These are phyloP conservation scores for Ganoderma boninense DNA, from an alignment of 1,284 basidiomycete genomes.

Conservation along the genomic window DNA sequence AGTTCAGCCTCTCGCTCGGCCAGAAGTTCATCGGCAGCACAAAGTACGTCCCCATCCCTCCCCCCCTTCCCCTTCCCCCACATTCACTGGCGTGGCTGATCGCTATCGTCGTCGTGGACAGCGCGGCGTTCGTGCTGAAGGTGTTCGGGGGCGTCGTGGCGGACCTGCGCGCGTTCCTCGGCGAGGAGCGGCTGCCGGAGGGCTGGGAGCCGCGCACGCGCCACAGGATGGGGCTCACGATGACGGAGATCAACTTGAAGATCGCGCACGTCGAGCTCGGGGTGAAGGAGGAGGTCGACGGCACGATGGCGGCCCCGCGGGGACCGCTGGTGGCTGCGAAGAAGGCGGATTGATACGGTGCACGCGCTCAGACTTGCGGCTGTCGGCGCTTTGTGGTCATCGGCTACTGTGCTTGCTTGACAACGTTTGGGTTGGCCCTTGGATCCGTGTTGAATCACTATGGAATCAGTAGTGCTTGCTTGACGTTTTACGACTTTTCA, in stretches of 20 bases:
- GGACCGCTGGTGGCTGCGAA: background rate
- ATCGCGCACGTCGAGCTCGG: constrained; percentile 60
- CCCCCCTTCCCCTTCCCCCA: background rate
- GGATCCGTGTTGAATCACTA: background rate
- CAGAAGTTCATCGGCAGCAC: constrained; percentile 71
- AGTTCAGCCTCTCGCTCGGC: constrained; percentile 54
- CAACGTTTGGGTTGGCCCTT: background rate
- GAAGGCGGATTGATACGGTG: background rate
- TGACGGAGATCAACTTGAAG: constrained; percentile 62
- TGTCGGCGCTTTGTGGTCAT: too few species aligned
- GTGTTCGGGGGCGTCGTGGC: constrained; percentile 69
- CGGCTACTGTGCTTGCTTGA: background rate
- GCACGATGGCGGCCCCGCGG: constrained; percentile 14
- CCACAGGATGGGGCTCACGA: constrained; percentile 63
- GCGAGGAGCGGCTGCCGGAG: constrained; percentile 71
- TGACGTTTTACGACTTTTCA: too few species aligned
- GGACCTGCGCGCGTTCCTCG: constrained; percentile 61
- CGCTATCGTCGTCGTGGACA: constrained; percentile 33
- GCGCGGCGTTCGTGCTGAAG: constrained; percentile 62
- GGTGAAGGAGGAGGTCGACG: constrained; percentile 42
- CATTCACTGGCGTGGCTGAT: background rate
- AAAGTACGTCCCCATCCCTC: constrained; percentile 60
- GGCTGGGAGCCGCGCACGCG: constrained; percentile 71
- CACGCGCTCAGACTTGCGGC: too few species aligned
- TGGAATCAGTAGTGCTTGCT: too few species aligned